These are phyloP conservation scores for Camelina hispida DNA, from an alignment of 345 rosid species.

Conservation along the genomic window DNA sequence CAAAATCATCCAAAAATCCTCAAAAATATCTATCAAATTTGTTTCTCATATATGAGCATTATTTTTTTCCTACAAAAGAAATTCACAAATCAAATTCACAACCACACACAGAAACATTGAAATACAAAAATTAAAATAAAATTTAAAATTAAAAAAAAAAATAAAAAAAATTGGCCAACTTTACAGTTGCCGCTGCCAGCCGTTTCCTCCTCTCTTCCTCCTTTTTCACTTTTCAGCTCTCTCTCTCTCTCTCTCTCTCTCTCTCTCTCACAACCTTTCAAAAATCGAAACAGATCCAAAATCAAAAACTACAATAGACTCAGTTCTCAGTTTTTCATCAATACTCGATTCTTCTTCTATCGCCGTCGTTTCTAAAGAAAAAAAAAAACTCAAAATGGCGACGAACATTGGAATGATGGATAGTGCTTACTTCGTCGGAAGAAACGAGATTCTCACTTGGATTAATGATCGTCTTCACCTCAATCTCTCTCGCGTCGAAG, in stretches of 20 bases:
- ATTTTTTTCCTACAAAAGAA: too few species aligned
- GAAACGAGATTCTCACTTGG: constrained; percentile 91
- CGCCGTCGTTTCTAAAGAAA: constrained; percentile 59
- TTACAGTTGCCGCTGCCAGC: constrained; percentile 42
- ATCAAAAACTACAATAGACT: not conserved
- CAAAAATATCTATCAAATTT: too few species aligned
- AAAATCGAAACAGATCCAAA: constrained; percentile 20
- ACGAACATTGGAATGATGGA: constrained; percentile 94
- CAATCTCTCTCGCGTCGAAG: constrained; percentile 87
- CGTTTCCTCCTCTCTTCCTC: constrained; percentile 14
- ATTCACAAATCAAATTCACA: not conserved
- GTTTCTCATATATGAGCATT: not conserved
- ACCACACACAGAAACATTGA: not conserved
- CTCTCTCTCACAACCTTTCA: not conserved
- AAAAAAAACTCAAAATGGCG: constrained; percentile 54
- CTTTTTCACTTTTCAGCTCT: constrained; percentile 18
- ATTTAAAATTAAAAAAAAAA: constrained; percentile 21
- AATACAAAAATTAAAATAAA: not conserved
- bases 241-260: constrained; percentile 11
- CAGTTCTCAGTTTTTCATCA: constrained; percentile 6
- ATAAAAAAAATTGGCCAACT: constrained; percentile 35
- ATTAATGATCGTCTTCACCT: constrained; percentile 89
- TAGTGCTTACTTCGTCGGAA: constrained; percentile 94
- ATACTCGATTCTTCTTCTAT: constrained; percentile 13
- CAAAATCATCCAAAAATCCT: too few species aligned